Base-by-base conservation (phyloP, 2,329 filamentous ascomycete species). In the Claviceps purpurea region DNA sequence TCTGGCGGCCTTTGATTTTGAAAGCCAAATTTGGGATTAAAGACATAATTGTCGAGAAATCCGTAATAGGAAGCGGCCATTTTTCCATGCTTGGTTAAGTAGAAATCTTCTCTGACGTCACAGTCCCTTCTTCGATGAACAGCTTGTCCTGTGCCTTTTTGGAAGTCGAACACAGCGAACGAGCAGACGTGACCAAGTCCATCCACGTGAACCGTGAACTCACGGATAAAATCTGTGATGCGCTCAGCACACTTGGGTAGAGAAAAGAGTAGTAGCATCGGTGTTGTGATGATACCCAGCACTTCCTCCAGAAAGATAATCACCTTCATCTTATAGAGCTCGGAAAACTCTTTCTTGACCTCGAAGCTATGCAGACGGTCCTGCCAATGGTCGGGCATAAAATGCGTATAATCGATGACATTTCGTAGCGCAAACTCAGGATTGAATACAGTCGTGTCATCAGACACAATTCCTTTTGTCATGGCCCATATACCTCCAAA, bases 61-160 rank as follows among this genome's bases (percentile, higher is more conserved):
- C 90, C 89, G 61, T 93, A 90, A 64, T 96, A 93, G 0, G 91
- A 97, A 16, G 89, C 87, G n/a, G 93, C 84, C 88, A 98, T 95
- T 71, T 98, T 98, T 56, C 90, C 88, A 62, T 98, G 90, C 63
- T 96, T 96, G 10, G 89, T 89, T 22, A 88, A 83, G 63, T 93
- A 97, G 65, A 97, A 97, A 59, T 96, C 90, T 54, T 93, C 87
- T 11, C 93, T 82, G 10, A 89, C 77, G 63, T 89, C 85, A n/a
- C 75, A 65, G 56, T 61, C 65, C 51, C 58, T 65, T 54, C 54
- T 68, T 40, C 65, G 64, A 16, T 67, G 67, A 50, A 66, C 70
- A 4, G 65, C 64, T 26, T 71, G 70, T 14, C 70, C 71, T 22
- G 84, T 75, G 24, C 84, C 86, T 65, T 89, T 91, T 67, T 95